Evolutionary conservation across 345 rosid genomes (phyloP), one percentile per base, ranked within the genome.

Genomic region (Erodium maritimum): DNA sequence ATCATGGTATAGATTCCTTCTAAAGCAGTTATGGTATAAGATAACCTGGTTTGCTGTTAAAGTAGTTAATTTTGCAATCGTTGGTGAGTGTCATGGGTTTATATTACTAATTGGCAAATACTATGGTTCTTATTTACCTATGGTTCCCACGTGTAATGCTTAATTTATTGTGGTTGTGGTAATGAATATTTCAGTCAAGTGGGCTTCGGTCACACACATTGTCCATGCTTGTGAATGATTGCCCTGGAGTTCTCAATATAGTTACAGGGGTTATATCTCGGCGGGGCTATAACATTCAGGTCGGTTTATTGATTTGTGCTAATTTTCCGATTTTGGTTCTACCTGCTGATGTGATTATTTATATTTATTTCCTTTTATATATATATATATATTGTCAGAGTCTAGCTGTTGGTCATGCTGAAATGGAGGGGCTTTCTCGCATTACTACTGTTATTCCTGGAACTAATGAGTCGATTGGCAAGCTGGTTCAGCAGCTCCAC

Each of bases 271-370:
- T 83, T 56, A 79, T 93, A 42, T 76, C 99, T 68, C 79, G 90
- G 68, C 78, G 91, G 74, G 95, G 94, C 55, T 87, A 93, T 72
- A 87, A 83, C 60, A 85, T 93, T 72, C 99, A 93, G 95, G 99
- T 75, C 20, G 23, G 56, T 42, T 61, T 46, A 23, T 54, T 54
- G 48, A 42, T 42, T 42, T 42, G 48, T 42, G n/a, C n/a, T n/a
- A n/a, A 10, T 14, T 42, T 42, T 42, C 37, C 37, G 8, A 29
- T 42, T 42, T 42, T 42, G 14, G 14, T 14, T 3, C 48, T 10
- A 42, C 48, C 17, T 9, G 48, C 3, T 0, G 48, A 42, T 42
- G 48, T 42, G 48, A 42, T 29, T 5, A 5, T 29, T 29, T 29
- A 29, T 5, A 9, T 29, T 8, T 29, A 29, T 42, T 42, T 12